A percentile compares a stretch with the other conserved stretches of the same genome.
Conservation (phyloP, 73 alveolate genomes). For the Diophrys sp. region DNA sequence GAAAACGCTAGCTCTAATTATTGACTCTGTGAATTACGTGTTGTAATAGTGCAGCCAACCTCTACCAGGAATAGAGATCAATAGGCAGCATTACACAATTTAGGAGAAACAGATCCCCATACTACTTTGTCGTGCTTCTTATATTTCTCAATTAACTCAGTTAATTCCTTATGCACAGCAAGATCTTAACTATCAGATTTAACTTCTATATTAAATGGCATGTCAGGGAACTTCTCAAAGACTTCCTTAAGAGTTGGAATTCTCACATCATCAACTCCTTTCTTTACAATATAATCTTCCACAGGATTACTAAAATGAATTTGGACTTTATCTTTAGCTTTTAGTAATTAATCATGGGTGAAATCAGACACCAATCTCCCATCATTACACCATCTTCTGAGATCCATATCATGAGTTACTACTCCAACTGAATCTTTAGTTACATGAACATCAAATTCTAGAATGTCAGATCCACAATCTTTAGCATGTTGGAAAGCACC, state of each 20-base stretch:
- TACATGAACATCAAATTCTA: constrained; percentile 43
- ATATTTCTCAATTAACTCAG: constrained; percentile 44
- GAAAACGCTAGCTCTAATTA: too few species aligned
- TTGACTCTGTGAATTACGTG: too few species aligned
- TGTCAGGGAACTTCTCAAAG: neutral
- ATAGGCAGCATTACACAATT: too few species aligned
- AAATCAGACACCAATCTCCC: constrained; percentile 6
- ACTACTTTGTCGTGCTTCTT: constrained; percentile 36
- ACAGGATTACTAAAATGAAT: constrained; percentile 22
- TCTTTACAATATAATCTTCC: constrained; percentile 9
- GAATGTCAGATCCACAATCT: constrained; percentile 6
- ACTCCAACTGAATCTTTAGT: constrained; percentile 42
- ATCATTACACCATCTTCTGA: constrained; percentile 37
- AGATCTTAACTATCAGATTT: neutral
- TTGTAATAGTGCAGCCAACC: too few species aligned
- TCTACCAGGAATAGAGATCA: too few species aligned
- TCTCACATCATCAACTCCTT: constrained; percentile 23
- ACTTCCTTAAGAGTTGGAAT: constrained; percentile 37
- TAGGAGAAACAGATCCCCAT: too few species aligned
- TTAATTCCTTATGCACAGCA: constrained; percentile 11
- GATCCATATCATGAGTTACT: constrained; percentile 48
- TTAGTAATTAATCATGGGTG: constrained; percentile 37
- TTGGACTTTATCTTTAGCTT: constrained; percentile 3
- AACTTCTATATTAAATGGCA: constrained; percentile 26
- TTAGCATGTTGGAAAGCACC: constrained; percentile 43